Conservation (phyloP, 1,139 yeast genomes). For the Spencermartinsiella ligniputridi region DNA sequence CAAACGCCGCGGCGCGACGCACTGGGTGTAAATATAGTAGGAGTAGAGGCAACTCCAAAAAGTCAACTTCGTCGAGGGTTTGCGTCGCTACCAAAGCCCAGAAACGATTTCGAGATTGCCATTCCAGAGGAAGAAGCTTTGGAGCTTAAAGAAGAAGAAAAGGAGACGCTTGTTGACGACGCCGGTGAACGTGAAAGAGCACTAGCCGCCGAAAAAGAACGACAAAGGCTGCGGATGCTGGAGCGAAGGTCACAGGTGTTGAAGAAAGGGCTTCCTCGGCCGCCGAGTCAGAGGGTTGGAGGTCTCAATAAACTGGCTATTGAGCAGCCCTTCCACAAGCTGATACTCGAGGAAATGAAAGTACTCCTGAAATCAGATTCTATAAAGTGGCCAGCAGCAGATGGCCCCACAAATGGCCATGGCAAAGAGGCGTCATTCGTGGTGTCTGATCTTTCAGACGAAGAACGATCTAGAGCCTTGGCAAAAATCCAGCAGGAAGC, state of each 20-base stretch:
- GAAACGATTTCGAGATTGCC: slow-evolving; percentile 54
- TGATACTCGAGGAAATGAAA: slow-evolving; percentile 39
- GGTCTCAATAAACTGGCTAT: slow-evolving; percentile 4
- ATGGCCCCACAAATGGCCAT: background rate
- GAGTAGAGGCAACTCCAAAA: slow-evolving; percentile 21
- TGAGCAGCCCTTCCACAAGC: background rate
- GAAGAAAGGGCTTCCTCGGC: slow-evolving; percentile 49
- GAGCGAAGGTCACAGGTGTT: slow-evolving; percentile 47
- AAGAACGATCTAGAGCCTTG: background rate
- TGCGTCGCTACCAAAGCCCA: slow-evolving; percentile 48
- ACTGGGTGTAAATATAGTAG: slow-evolving; percentile 21
- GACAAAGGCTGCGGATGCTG: slow-evolving; percentile 26
- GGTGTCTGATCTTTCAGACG: background rate
- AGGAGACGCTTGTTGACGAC: slow-evolving; percentile 27
- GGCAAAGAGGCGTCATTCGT: background rate
- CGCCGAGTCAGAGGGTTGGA: slow-evolving; percentile 32
- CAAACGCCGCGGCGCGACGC: slow-evolving; percentile 22
- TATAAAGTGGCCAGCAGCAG: slow-evolving; percentile 30
- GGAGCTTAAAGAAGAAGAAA: slow-evolving; percentile 14
- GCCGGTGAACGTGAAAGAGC: slow-evolving; percentile 36
- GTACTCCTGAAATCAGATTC: slow-evolving; percentile 48
- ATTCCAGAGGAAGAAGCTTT: slow-evolving; percentile 30
- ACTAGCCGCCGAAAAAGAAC: slow-evolving; percentile 22
- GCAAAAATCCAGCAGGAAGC: background rate
- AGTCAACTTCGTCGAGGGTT: slow-evolving; percentile 32